Conservation (phyloP, 2,329 filamentous ascomycete species). For the Fusarium devonianum region DNA sequence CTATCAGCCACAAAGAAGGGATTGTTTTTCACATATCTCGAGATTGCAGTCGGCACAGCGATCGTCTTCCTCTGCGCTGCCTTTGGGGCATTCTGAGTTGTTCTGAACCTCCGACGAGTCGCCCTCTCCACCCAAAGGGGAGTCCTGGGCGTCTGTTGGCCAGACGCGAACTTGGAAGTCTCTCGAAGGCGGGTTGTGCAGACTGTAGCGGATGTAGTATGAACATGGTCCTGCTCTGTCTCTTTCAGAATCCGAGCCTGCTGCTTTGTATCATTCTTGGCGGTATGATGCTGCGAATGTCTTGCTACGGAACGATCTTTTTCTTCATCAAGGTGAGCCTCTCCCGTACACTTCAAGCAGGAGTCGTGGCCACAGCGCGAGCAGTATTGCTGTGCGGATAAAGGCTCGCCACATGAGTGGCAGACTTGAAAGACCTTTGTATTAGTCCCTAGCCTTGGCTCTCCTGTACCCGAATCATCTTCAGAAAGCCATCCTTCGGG, state of each 20-base stretch:
- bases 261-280: constrained; percentile 2
- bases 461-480: constrained; percentile 37
- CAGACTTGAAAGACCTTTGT: constrained; percentile 51
- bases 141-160: constrained; percentile 18
- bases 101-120: constrained; percentile 10
- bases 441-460: constrained; percentile 24
- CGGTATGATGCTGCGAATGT: constrained; percentile 10
- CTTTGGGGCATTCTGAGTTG: constrained; percentile 8
- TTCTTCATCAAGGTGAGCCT: constrained; percentile 36
- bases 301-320: not conserved
- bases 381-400: constrained; percentile 51
- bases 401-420: constrained; percentile 57
- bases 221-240: constrained; percentile 5
- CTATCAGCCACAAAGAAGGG: constrained; percentile 46
- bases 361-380: constrained; percentile 59
- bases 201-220: constrained; percentile 3
- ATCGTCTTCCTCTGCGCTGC: constrained; percentile 14
- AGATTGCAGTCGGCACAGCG: constrained; percentile 16
- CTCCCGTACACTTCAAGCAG: constrained; percentile 55
- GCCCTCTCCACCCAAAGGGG: constrained; percentile 7
- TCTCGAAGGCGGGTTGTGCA: constrained; percentile 7
- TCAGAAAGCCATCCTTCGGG: constrained; percentile 57
- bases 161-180: constrained; percentile 19
- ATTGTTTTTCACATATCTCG: constrained; percentile 40
- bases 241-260: not conserved